phyloP scores from a whole-genome alignment of 148 eudicot genomes.

The Diospyros lotus region DNA sequence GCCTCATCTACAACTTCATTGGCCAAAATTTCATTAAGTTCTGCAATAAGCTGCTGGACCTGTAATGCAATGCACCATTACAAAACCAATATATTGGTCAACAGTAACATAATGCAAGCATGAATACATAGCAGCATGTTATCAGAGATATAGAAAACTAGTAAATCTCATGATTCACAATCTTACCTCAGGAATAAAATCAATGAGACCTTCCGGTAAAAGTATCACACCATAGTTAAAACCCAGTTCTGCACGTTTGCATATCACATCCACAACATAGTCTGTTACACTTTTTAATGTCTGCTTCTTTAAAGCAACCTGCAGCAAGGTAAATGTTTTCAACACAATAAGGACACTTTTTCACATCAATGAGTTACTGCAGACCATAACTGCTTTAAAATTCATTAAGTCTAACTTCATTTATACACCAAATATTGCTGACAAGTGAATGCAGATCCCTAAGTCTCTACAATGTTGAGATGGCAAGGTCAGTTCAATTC shows the following conservation, averaged over 20 bases:
- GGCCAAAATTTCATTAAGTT: slow-evolving; percentile 87
- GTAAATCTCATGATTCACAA: neutral
- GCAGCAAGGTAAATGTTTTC: slow-evolving; percentile 24
- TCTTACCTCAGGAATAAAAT: slow-evolving; percentile 91
- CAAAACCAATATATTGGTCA: neutral
- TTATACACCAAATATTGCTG: neutral
- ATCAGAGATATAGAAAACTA: neutral
- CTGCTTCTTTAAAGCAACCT: slow-evolving; percentile 82
- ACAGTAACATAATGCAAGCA: neutral
- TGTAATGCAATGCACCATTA: slow-evolving; percentile 30
- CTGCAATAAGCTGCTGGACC: slow-evolving; percentile 92
- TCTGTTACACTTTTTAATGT: slow-evolving; percentile 87
- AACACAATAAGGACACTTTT: neutral
- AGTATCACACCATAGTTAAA: slow-evolving; percentile 90
- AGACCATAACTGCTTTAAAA: neutral
- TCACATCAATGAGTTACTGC: neutral
- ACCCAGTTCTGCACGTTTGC: slow-evolving; percentile 82
- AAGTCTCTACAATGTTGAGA: neutral
- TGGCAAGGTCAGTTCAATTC: neutral
- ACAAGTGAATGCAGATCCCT: neutral
- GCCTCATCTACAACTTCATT: slow-evolving; percentile 74
- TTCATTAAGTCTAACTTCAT: neutral
- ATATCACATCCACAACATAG: slow-evolving; percentile 82
- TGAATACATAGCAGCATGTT: neutral
- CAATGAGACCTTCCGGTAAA: slow-evolving; percentile 95